phyloP scores from a whole-genome alignment of 2,329 filamentous ascomycete genomes.

The Calonectria multiphialidica region DNA sequence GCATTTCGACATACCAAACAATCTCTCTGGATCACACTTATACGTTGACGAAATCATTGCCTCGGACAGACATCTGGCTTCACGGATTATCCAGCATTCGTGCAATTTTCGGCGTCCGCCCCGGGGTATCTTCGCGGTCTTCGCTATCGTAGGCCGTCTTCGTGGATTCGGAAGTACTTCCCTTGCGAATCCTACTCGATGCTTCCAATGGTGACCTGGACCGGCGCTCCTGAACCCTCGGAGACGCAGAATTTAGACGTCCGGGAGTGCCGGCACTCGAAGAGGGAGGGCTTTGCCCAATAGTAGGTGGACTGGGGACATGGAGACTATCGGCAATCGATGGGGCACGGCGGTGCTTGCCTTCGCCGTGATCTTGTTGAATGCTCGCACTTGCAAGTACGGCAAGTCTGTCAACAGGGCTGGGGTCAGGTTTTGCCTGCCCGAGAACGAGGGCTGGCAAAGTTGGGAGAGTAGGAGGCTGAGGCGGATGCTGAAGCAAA shows the following conservation, averaged over 20 bases:
- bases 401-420: constrained; percentile 50
- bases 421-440: constrained; percentile 35
- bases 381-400: constrained; percentile 54
- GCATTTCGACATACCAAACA: constrained; percentile 1
- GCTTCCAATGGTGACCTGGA: constrained; percentile 29
- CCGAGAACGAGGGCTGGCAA: constrained; percentile 42
- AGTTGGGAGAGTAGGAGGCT: constrained; percentile 30
- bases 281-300: constrained; percentile 36
- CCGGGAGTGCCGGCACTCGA: constrained; percentile 35
- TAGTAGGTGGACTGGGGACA: constrained; percentile 37
- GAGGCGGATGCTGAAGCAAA: constrained; percentile 38
- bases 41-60: constrained; percentile 2
- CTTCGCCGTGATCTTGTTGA: constrained; percentile 42
- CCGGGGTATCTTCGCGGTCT: constrained; percentile 42
- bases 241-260: constrained; percentile 39
- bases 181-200: constrained; percentile 36
- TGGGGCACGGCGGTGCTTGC: constrained; percentile 35
- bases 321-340: constrained; percentile 38
- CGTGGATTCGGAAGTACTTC: constrained; percentile 38
- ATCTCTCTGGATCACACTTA: neutral
- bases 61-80: neutral
- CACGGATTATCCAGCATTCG: constrained; percentile 41
- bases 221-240: constrained; percentile 37
- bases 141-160: constrained; percentile 42
- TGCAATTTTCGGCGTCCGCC: constrained; percentile 45